Evolutionary conservation across 2,329 filamentous ascomycete species (phyloP).

Genomic region (Ascocoryne sarcoides): DNA sequence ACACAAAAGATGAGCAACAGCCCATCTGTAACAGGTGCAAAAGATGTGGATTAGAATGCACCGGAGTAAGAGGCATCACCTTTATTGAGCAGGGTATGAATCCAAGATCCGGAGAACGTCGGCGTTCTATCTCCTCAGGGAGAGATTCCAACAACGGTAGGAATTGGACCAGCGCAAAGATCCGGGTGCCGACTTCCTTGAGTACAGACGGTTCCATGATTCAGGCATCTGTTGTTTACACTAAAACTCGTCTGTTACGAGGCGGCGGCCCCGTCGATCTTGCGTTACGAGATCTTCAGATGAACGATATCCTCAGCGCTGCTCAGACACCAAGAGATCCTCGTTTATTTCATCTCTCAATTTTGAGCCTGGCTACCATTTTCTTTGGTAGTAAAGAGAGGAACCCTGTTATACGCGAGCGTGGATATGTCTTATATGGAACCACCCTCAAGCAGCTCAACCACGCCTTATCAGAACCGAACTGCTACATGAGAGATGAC

Average conservation of each 20-base stretch:
- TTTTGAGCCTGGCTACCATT: constrained; percentile 23
- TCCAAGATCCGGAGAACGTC: not conserved
- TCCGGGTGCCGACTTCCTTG: not conserved
- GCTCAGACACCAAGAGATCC: constrained; percentile 5
- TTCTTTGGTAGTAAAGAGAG: constrained; percentile 23
- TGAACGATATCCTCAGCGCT: constrained; percentile 14
- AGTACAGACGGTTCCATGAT: not conserved
- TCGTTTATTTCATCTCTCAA: constrained; percentile 17
- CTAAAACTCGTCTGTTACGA: constrained; percentile 16
- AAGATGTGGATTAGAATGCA: constrained; percentile 21
- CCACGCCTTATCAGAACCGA: constrained; percentile 17
- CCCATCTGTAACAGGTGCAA: constrained; percentile 25
- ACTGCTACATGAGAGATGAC: constrained; percentile 21
- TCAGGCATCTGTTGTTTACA: constrained; percentile 6
- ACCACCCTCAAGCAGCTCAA: constrained; percentile 23
- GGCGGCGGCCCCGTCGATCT: constrained; percentile 20
- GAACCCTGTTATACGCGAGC: constrained; percentile 5
- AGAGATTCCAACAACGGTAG: not conserved
- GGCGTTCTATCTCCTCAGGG: too few relatives aligned
- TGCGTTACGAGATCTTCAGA: constrained; percentile 15
- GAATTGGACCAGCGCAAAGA: not conserved
- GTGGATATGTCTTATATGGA: constrained; percentile 23
- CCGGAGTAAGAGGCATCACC: constrained; percentile 19
- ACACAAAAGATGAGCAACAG: constrained; percentile 23
- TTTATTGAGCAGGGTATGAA: constrained; percentile 24